A percentile compares a stretch with the other conserved stretches of the same genome.
Evolutionary conservation across 129 eudicot genomes (phyloP).

Genomic region (Chrysanthemum lavandulifolium): DNA sequence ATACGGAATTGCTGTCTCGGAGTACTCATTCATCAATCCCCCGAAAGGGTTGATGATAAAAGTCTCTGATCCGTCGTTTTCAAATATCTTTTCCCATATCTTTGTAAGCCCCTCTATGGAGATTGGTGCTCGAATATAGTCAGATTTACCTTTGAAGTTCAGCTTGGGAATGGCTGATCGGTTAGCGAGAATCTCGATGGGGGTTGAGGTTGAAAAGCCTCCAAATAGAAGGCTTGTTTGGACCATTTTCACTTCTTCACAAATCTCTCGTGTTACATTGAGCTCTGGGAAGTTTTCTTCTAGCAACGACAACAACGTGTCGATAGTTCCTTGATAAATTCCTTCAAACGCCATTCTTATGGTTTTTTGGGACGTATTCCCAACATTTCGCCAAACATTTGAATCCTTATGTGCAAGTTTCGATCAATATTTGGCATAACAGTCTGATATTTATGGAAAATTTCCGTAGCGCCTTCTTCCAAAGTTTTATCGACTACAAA

Average conservation of each 20-base stretch:
- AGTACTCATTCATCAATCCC: neutral
- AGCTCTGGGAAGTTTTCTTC: constrained; percentile 33
- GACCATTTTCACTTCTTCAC: constrained; percentile 40
- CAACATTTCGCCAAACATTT: neutral
- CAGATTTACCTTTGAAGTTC: constrained; percentile 29
- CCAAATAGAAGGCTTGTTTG: constrained; percentile 17
- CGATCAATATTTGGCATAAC: constrained; percentile 23
- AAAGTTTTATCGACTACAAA: neutral
- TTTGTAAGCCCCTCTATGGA: constrained; percentile 9
- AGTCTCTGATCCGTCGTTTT: neutral
- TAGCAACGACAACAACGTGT: constrained; percentile 20
- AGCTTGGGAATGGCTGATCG: neutral
- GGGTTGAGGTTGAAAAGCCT: neutral
- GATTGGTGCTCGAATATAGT: constrained; percentile 20
- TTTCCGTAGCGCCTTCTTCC: constrained; percentile 13
- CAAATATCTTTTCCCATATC: constrained; percentile 14
- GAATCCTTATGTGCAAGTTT: constrained; percentile 24
- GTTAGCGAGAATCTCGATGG: constrained; percentile 18
- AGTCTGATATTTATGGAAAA: constrained; percentile 36
- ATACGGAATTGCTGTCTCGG: neutral
- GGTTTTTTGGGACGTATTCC: neutral
- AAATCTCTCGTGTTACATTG: constrained; percentile 20
- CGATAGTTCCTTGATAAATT: constrained; percentile 29
- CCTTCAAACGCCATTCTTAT: constrained; percentile 21
- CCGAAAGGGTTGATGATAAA: neutral